Evolutionary conservation across 2,329 filamentous ascomycete species (phyloP), one percentile per base, ranked within the genome.

Genomic region (Trichoderma brevicompactum): DNA sequence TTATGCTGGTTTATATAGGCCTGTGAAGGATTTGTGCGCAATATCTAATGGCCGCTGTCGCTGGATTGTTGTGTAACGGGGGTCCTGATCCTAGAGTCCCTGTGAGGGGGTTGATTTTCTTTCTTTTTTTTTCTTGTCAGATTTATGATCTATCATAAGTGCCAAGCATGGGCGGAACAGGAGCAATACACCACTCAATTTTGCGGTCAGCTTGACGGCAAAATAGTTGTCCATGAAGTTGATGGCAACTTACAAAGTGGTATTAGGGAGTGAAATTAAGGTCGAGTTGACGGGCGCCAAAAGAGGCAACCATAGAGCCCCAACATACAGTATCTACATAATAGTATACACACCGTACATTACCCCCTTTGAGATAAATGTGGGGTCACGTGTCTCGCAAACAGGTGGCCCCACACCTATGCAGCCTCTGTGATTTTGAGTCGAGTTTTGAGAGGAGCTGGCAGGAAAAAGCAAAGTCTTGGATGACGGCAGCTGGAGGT

Each of bases 341-440:
- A 17, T 9, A 38, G 17, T 4, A 7, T 7, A 23, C 17, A 12
- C 7, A 55, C 52, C 9, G 17, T 55, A 28, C 9, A 5, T 1
- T 12, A 38, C 10, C 4, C 32, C 2, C 32, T 17, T 17, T 6
- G 2, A 17, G 13, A 17, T 19, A 38, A 17, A 13, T 32, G 44
- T 60, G 36, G 44, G 34, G 46, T 61, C 58, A 61, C 58, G 58
- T 61, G 58, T 41, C 36, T 61, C 48, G 28, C 17, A 28, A 43
- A n/a, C 8, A 15, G 23, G 15, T n/a, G 9, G 46, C 9, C 46
- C 58, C 48, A 41, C 56, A 40, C 46, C 15, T 3, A 9, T n/a
- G 44, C 34, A 52, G 23, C 46, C 38, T 52, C 36, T 7, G 36
- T 38, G 36, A 10, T 7, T 38, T 38, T 38, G 58, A 41, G 46